phyloP scores from a whole-genome alignment of 2,329 filamentous ascomycete species.

The Xylaria digitata region DNA sequence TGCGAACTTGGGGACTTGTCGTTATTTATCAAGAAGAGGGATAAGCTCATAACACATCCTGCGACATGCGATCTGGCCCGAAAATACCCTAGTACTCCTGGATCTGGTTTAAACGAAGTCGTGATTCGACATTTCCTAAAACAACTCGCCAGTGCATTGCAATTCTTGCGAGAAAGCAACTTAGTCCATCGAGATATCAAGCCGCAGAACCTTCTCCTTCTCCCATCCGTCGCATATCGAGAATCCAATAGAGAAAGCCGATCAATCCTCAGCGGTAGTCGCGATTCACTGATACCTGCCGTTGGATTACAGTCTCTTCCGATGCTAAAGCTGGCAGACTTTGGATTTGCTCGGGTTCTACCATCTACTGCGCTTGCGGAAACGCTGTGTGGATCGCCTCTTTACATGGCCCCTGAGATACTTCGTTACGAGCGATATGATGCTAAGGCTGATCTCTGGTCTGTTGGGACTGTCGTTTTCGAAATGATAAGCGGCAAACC shows the following conservation, averaged over 20 bases:
- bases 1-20: constrained; percentile 95
- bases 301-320: constrained; percentile 86
- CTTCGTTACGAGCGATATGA: constrained; percentile 97
- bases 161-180: constrained; percentile 86
- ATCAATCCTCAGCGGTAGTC: constrained; percentile 80
- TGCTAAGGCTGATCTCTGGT: constrained; percentile 97
- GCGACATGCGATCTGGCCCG: constrained; percentile 89
- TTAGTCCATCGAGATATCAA: constrained; percentile 98
- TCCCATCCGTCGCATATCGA: constrained; percentile 81
- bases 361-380: constrained; percentile 93
- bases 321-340: constrained; percentile 98
- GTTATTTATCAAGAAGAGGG: constrained; percentile 93
- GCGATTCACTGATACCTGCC: constrained; percentile 82
- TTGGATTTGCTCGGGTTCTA: constrained; percentile 95
- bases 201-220: constrained; percentile 92
- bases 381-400: constrained; percentile 92
- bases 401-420: constrained; percentile 99
- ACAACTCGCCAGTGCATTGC: constrained; percentile 89
- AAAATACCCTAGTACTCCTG: constrained; percentile 87
- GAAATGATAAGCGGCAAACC: constrained; percentile 94
- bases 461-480: constrained; percentile 92
- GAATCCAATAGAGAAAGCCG: constrained; percentile 69
- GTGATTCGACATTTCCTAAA: constrained; percentile 95
- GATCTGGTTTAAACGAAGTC: constrained; percentile 95
- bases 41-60: constrained; percentile 80